A percentile compares a stretch with the other conserved stretches of the same genome.
These are phyloP conservation scores for Colletotrichum cereale DNA, from an alignment of 2,329 filamentous ascomycete species.

Conservation along the genomic window DNA sequence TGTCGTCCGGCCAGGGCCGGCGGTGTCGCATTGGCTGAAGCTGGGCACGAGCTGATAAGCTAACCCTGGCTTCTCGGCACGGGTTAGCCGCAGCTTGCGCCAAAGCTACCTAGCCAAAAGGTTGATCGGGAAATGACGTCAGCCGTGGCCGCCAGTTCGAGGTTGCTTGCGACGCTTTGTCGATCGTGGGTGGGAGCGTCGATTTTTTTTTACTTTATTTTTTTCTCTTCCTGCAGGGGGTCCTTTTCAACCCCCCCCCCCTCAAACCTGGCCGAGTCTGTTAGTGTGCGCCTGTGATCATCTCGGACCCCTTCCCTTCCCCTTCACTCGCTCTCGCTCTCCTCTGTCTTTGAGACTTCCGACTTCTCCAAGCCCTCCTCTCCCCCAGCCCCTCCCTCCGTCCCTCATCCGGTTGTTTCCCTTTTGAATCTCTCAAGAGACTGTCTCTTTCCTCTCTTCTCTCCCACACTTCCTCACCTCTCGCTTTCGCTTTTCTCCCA, in stretches of 20 bases:
- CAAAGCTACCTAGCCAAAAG: constrained; percentile 2
- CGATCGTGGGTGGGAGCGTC: constrained; percentile 17
- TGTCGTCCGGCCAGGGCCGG: not conserved
- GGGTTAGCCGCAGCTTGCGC: constrained; percentile 25
- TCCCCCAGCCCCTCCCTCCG: not conserved
- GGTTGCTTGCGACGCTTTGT: constrained; percentile 39
- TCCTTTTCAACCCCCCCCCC: not conserved
- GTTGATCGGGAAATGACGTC: constrained; percentile 28
- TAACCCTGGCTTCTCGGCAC: constrained; percentile 33
- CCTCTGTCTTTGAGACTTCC: not conserved
- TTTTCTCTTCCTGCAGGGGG: not conserved
- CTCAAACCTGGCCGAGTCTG: not conserved
- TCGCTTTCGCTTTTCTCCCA: not conserved
- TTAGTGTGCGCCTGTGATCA: constrained; percentile 23
- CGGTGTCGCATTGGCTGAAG: constrained; percentile 3
- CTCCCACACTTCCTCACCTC: too few relatives aligned
- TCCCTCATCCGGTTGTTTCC: not conserved
- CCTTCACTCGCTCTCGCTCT: not conserved
- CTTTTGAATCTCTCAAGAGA: not conserved
- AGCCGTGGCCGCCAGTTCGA: constrained; percentile 9
- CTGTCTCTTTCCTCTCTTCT: not conserved
- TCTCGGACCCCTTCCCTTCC: constrained; percentile 6
- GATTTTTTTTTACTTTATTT: not conserved
- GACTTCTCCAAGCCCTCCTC: not conserved
- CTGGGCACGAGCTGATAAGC: constrained; percentile 6